These are phyloP conservation scores for Xylariaceae sp. DNA, from an alignment of 2,329 filamentous ascomycete species.

Conservation along the genomic window DNA sequence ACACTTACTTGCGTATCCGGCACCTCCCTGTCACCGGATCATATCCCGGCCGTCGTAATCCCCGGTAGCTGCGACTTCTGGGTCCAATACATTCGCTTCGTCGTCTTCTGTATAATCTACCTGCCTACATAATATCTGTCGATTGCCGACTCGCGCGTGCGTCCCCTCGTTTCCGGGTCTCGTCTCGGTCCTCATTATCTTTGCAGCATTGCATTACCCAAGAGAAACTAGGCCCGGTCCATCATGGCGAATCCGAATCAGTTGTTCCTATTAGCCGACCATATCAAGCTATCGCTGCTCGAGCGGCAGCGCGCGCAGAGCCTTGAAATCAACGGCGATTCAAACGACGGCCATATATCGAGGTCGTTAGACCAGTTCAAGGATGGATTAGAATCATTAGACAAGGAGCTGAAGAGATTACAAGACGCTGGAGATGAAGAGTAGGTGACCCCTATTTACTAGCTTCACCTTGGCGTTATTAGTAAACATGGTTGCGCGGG, in stretches of 20 bases:
- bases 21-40: neutral
- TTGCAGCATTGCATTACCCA: slow-evolving; percentile 7
- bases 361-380: slow-evolving; percentile 82
- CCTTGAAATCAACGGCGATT: slow-evolving; percentile 71
- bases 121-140: neutral
- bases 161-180: neutral
- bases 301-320: slow-evolving; percentile 84
- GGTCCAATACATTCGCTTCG: slow-evolving; percentile 2
- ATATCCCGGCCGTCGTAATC: neutral
- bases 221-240: slow-evolving; percentile 6
- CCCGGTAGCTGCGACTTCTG: neutral
- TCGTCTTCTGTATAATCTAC: slow-evolving; percentile 1
- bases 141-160: slow-evolving; percentile 8
- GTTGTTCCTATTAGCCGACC: slow-evolving; percentile 88
- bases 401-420: slow-evolving; percentile 60
- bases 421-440: slow-evolving; percentile 60
- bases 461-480: neutral
- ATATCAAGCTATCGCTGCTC: slow-evolving; percentile 91
- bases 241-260: slow-evolving; percentile 63
- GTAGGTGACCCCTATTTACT: slow-evolving; percentile 39
- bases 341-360: slow-evolving; percentile 84
- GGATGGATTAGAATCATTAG: slow-evolving; percentile 69
- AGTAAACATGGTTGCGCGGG: neutral
- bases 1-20: neutral
- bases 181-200: slow-evolving; percentile 1